These are phyloP conservation scores for Fusarium penzigii DNA, from an alignment of 2,329 filamentous ascomycete genomes.

Conservation along the genomic window DNA sequence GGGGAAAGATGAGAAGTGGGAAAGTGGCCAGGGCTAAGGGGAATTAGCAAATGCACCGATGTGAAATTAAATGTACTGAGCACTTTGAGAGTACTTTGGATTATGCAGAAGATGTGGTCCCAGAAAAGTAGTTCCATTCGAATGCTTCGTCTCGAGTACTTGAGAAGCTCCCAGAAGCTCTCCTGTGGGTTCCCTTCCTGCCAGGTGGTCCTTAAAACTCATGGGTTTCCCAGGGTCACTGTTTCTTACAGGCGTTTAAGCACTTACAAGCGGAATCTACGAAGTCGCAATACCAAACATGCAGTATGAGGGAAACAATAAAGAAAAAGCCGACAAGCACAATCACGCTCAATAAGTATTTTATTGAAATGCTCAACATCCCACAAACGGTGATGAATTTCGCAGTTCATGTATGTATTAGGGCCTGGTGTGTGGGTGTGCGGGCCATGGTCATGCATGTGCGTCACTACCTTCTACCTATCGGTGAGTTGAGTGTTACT, in stretches of 20 bases:
- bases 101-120: no score
- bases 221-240: neutral
- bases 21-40: slow-evolving; percentile 31
- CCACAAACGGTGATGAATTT: slow-evolving; percentile 20
- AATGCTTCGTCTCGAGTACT: neutral
- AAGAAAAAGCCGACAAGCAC: no score
- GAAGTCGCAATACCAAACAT: neutral
- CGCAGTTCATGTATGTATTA: slow-evolving; percentile 30
- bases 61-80: no score
- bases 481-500: slow-evolving; percentile 22
- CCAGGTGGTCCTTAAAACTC: slow-evolving; percentile 8
- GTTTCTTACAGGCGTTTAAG: neutral
- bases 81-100: no score
- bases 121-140: no score
- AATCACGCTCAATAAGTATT: no score
- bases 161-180: slow-evolving; percentile 15
- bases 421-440: slow-evolving; percentile 31
- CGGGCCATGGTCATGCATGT: slow-evolving; percentile 20
- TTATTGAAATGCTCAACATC: slow-evolving; percentile 1
- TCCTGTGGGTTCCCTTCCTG: slow-evolving; percentile 19
- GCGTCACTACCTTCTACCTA: slow-evolving; percentile 25
- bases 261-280: neutral
- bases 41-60: slow-evolving; percentile 19
- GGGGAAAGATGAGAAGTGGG: slow-evolving; percentile 28
- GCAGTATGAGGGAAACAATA: neutral